These are phyloP conservation scores for Nematocida ironsii DNA, from an alignment of 371 early-diverging fungal genomes.

Conservation along the genomic window DNA sequence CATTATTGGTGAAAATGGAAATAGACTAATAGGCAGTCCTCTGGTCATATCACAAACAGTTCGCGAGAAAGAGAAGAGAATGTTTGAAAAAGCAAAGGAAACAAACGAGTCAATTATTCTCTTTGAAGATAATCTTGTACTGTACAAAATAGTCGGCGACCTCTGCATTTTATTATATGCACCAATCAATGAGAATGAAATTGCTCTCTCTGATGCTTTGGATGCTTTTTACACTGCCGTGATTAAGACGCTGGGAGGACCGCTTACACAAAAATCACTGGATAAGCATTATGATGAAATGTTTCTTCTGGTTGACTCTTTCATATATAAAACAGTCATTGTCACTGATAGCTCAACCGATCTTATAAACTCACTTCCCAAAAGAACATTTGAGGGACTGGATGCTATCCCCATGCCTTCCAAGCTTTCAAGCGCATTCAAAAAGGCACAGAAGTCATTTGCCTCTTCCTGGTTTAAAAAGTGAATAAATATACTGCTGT, in stretches of 20 bases:
- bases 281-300: conserved; percentile 68
- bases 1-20: conserved; percentile 48
- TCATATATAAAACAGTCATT: conserved; percentile 68
- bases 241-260: conserved; percentile 57
- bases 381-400: conserved; percentile 67
- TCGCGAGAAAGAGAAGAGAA: conserved; percentile 17
- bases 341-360: conserved; percentile 60
- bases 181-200: conserved; percentile 64
- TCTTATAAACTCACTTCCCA: conserved; percentile 54
- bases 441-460: conserved; percentile 65
- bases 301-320: conserved; percentile 60
- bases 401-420: conserved; percentile 67
- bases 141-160: conserved; percentile 63
- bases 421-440: conserved; percentile 66
- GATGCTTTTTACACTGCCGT: conserved; percentile 62
- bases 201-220: conserved; percentile 64
- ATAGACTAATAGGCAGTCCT: conserved; percentile 44
- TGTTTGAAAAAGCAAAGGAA: conserved; percentile 56
- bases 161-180: conserved; percentile 59
- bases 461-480: conserved; percentile 54
- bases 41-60: not conserved
- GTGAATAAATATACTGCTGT: conserved; percentile 4
- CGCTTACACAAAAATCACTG: conserved; percentile 54
- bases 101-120: conserved; percentile 33
- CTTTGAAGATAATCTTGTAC: conserved; percentile 59